These are phyloP conservation scores for Saccharomycopsis sp. DNA, from an alignment of 805 yeast species.

Conservation along the genomic window DNA sequence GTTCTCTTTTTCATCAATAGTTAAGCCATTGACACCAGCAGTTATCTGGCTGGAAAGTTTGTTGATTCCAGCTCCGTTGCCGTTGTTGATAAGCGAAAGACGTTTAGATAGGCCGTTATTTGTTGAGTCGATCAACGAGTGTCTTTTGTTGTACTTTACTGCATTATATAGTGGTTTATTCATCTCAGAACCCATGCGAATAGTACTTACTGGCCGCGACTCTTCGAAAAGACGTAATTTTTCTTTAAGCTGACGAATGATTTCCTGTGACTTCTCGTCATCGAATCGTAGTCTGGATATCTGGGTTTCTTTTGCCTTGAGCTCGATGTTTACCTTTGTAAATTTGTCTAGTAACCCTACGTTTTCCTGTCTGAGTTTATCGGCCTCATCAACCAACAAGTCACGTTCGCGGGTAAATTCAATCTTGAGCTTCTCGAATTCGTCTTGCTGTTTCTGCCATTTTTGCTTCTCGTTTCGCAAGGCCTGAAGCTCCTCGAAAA, in stretches of 20 bases:
- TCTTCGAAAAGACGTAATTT: conserved; percentile 25
- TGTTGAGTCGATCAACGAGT: not conserved
- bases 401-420: conserved; percentile 28
- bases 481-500: conserved; percentile 36
- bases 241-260: conserved; percentile 46
- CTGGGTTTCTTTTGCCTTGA: conserved; percentile 64
- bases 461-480: conserved; percentile 48
- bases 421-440: conserved; percentile 24
- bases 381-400: conserved; percentile 26
- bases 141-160: not conserved
- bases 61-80: not conserved
- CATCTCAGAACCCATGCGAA: conserved; percentile 27
- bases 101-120: not conserved
- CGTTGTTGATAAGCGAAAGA: not conserved
- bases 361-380: conserved; percentile 24
- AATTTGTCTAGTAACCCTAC: conserved; percentile 44
- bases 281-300: conserved; percentile 53
- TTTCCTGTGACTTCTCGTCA: conserved; percentile 47
- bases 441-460: conserved; percentile 34
- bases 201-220: conserved; percentile 21
- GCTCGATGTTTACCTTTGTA: conserved; percentile 41
- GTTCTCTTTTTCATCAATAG: conserved; percentile 27
- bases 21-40: conserved; percentile 25
- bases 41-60: conserved; percentile 11
- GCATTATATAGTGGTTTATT: conserved; percentile 19